phyloP scores from a whole-genome alignment of 768 basidiomycete genomes.

The Macrolepiota dolichaula region DNA sequence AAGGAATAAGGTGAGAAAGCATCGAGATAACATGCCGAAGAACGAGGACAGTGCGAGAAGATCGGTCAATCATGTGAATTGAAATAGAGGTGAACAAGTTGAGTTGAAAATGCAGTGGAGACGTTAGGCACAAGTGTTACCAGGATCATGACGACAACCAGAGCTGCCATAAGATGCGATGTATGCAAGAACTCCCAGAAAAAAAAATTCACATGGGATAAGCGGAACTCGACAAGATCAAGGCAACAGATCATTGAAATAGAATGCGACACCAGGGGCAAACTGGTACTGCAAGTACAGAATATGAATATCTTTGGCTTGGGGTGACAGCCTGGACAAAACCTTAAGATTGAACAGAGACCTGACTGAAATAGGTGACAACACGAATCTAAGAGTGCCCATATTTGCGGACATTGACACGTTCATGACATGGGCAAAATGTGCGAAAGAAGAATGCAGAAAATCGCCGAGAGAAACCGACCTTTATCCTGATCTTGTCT shows the following conservation, averaged over 20 bases:
- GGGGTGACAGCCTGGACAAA: background rate
- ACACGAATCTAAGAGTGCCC: background rate
- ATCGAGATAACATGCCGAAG: too few relatives aligned
- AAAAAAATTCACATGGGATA: background rate
- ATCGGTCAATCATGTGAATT: too few relatives aligned
- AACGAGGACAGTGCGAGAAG: too few relatives aligned
- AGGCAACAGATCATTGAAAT: background rate
- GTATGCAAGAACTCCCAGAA: background rate
- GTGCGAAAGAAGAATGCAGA: background rate
- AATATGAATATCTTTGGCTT: background rate
- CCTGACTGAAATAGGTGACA: background rate
- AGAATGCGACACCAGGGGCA: background rate
- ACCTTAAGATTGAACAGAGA: background rate
- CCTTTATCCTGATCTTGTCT: constrained; percentile 70
- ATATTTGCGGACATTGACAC: background rate
- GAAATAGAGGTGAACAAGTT: too few relatives aligned
- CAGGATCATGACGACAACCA: too few relatives aligned
- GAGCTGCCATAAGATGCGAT: background rate
- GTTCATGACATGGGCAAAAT: background rate
- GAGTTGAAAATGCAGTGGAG: too few relatives aligned
- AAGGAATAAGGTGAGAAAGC: too few relatives aligned
- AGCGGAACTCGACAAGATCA: background rate
- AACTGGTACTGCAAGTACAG: background rate
- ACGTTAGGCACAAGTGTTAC: too few relatives aligned
- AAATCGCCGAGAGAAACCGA: constrained; percentile 24